phyloP scores from a whole-genome alignment of 108 stramenopile species.

The Cyclotella cryptica region DNA sequence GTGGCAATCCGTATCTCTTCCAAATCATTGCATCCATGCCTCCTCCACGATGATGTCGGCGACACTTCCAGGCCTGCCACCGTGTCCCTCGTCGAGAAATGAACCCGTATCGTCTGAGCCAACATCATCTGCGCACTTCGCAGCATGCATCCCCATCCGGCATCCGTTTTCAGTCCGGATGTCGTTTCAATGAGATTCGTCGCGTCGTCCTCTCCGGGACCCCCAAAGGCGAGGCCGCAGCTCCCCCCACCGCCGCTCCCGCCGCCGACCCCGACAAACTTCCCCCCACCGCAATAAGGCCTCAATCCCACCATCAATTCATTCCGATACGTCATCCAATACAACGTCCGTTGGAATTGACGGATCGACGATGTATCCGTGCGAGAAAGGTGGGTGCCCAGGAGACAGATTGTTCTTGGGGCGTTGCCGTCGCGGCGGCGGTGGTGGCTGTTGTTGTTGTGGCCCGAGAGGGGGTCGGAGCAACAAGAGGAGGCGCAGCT shows the following conservation, averaged over 20 bases:
- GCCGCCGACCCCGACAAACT: slow-evolving; percentile 9
- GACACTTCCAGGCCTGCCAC: background rate
- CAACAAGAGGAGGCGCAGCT: background rate
- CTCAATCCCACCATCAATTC: slow-evolving; percentile 7
- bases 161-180: slow-evolving; percentile 77
- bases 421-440: background rate
- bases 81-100: too few relatives aligned
- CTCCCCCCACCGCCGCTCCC: background rate
- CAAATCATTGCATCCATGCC: slow-evolving; percentile 17
- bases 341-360: slow-evolving; percentile 14
- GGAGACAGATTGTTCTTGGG: background rate
- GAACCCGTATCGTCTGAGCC: slow-evolving; percentile 78
- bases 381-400: background rate
- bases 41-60: background rate
- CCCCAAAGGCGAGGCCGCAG: slow-evolving; percentile 8
- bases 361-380: background rate
- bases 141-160: slow-evolving; percentile 99
- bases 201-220: background rate
- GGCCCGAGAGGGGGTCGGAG: too few relatives aligned
- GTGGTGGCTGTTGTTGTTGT: too few relatives aligned
- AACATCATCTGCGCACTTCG: slow-evolving; percentile 97
- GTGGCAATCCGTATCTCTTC: slow-evolving; percentile 50
- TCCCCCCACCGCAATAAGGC: slow-evolving; percentile 16
- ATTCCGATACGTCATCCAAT: slow-evolving; percentile 25
- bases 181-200: too few relatives aligned